These are phyloP conservation scores for Euphorbia pulcherrima DNA, from an alignment of 345 rosid species.

Conservation along the genomic window DNA sequence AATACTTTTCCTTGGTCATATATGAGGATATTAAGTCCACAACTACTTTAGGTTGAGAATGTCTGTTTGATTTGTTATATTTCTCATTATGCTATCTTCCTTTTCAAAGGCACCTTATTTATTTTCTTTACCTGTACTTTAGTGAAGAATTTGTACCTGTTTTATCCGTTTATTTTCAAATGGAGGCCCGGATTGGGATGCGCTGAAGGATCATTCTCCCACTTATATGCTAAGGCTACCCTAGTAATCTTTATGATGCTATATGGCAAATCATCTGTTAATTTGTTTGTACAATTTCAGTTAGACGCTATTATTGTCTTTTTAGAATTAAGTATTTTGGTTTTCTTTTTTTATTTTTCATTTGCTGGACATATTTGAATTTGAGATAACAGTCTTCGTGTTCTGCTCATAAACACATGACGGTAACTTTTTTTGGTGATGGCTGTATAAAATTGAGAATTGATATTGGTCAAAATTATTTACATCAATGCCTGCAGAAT, in stretches of 20 bases:
- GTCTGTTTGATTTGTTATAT: neutral
- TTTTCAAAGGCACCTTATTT: neutral
- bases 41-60: neutral
- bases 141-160: neutral
- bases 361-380: neutral
- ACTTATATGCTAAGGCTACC: neutral
- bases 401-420: neutral
- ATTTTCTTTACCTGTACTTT: neutral
- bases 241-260: neutral
- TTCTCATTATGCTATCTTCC: neutral
- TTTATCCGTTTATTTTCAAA: neutral
- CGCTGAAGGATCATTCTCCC: neutral
- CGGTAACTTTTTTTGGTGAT: neutral
- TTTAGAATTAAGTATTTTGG: too few relatives aligned
- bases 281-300: too few relatives aligned
- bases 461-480: neutral
- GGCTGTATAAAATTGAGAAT: neutral
- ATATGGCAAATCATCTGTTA: neutral
- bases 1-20: neutral
- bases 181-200: neutral
- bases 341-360: too few relatives aligned
- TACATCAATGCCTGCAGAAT: neutral
- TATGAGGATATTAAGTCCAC: neutral
- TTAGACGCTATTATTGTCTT: too few relatives aligned
- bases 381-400: neutral